Evolutionary conservation across 78 protist genomes (phyloP).

Genomic region (Protostelium mycophagum): DNA sequence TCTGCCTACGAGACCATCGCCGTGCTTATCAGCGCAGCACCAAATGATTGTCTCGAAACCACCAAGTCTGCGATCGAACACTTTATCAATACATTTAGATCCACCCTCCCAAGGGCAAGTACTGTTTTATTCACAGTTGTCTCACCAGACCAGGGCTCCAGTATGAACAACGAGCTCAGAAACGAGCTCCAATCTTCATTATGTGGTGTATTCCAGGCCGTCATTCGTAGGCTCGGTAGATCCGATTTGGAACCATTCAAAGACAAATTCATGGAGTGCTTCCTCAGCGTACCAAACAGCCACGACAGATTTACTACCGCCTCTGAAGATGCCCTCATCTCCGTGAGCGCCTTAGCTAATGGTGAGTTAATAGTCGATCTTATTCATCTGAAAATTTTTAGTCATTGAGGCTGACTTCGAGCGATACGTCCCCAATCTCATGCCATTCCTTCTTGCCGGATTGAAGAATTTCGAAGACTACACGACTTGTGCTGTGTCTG

Average conservation of each 20-base stretch:
- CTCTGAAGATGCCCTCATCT: slow-evolving; percentile 83
- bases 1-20: slow-evolving; percentile 75
- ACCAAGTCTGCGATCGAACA: slow-evolving; percentile 4
- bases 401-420: slow-evolving; percentile 58
- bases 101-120: background rate
- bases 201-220: slow-evolving; percentile 36
- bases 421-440: slow-evolving; percentile 51
- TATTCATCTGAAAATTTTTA: background rate
- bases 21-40: slow-evolving; percentile 29
- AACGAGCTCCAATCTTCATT: slow-evolving; percentile 25
- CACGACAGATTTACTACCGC: slow-evolving; percentile 16
- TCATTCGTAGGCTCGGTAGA: slow-evolving; percentile 18
- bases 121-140: background rate
- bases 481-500: slow-evolving; percentile 40
- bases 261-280: slow-evolving; percentile 60
- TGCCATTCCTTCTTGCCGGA: slow-evolving; percentile 41
- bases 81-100: slow-evolving; percentile 9
- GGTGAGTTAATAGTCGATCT: background rate
- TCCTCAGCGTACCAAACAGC: slow-evolving; percentile 44
- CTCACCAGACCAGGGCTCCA: background rate
- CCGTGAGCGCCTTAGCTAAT: slow-evolving; percentile 62
- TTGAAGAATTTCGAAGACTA: slow-evolving; percentile 23
- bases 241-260: slow-evolving; percentile 27
- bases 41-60: background rate
- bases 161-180: slow-evolving; percentile 13